These are phyloP conservation scores for Bipolaris bicolor DNA, from an alignment of 2,329 filamentous ascomycete genomes.

Conservation along the genomic window DNA sequence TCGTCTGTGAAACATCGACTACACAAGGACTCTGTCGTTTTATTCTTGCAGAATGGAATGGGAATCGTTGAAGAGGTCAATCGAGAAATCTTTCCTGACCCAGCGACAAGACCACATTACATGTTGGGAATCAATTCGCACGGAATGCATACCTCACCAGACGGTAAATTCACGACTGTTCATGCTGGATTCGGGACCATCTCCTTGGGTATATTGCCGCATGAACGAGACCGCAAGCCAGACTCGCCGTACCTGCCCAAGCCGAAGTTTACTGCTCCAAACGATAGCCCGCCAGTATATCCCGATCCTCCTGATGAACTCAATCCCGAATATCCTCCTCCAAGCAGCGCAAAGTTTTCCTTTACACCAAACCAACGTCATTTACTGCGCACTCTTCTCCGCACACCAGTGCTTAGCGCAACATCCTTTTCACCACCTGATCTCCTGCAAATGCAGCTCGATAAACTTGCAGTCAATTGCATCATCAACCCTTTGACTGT, in stretches of 20 bases:
- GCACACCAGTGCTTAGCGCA: slow-evolving; percentile 67
- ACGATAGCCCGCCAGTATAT: slow-evolving; percentile 6
- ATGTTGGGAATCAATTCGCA: slow-evolving; percentile 72
- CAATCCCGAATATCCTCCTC: slow-evolving; percentile 24
- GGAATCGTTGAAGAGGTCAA: slow-evolving; percentile 83
- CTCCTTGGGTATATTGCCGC: slow-evolving; percentile 59
- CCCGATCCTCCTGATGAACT: slow-evolving; percentile 19
- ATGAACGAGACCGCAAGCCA: slow-evolving; percentile 40
- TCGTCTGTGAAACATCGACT: slow-evolving; percentile 70
- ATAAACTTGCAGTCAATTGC: slow-evolving; percentile 75
- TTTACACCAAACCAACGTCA: slow-evolving; percentile 60
- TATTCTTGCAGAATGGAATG: slow-evolving; percentile 81
- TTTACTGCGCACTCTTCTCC: slow-evolving; percentile 68
- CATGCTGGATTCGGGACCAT: slow-evolving; percentile 67
- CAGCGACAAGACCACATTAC: slow-evolving; percentile 71
- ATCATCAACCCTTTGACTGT: slow-evolving; percentile 83
- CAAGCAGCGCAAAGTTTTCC: slow-evolving; percentile 26
- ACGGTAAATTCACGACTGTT: slow-evolving; percentile 58
- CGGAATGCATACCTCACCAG: slow-evolving; percentile 55
- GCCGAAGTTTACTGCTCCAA: slow-evolving; percentile 19
- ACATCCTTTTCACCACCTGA: slow-evolving; percentile 63
- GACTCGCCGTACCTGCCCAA: slow-evolving; percentile 33
- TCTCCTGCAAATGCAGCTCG: slow-evolving; percentile 76
- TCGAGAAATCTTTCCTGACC: slow-evolving; percentile 70
- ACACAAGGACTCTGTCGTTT: slow-evolving; percentile 71